Base-by-base conservation (phyloP, 2,329 filamentous ascomycete species). In the Fusarium nematophilum region DNA sequence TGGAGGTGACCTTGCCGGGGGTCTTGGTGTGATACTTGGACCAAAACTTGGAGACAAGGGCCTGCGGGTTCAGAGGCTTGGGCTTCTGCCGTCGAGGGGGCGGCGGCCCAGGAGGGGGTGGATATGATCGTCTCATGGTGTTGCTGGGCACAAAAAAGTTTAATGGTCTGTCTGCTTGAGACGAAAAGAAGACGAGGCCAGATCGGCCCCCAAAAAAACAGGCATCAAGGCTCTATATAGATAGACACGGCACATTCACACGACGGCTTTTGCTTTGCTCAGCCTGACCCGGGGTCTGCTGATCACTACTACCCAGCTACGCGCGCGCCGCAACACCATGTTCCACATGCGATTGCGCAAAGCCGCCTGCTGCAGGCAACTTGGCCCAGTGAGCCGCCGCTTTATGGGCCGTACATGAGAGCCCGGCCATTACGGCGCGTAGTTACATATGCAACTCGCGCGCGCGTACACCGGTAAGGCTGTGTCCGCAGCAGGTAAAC, bases 1-100 rank as follows among this genome's bases (percentile, higher is more conserved):
- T 74, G 39, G 78, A 78, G 2, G 78, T 80, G 23, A 79, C 73
- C 54, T 78, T 79, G 27, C 78, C 78, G 1, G 76, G 75, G 27
- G 72, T 69, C 42, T 74, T 76, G 42, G 74, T 67, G 59, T 78
- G 76, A 64, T 78, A 80, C 54, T 70, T 72, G 45, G 70, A 69
- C 78, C 78, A 80, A 63, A 80, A 80, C 25, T 75, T 74, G 29
- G 72, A 70, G 25, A 80, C 69, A 9, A 72, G 58, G 51, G 77
- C 75, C 47, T 80, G 78, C n/a, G 78, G 77, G 18, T 57, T 68
- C 6, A 65, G 62, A 15, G 61, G 63, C 31, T 68, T 69, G 18
- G 56, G 42, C 38, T 66, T 69, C 5, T 51, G 39, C 38, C 47
- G 54, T 3, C 37, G 30, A 46, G 54, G 48, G 26, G 63, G 14